Evolutionary conservation across 177 flowering plant genomes (phyloP).

Genomic region (Vitis hybrid): DNA sequence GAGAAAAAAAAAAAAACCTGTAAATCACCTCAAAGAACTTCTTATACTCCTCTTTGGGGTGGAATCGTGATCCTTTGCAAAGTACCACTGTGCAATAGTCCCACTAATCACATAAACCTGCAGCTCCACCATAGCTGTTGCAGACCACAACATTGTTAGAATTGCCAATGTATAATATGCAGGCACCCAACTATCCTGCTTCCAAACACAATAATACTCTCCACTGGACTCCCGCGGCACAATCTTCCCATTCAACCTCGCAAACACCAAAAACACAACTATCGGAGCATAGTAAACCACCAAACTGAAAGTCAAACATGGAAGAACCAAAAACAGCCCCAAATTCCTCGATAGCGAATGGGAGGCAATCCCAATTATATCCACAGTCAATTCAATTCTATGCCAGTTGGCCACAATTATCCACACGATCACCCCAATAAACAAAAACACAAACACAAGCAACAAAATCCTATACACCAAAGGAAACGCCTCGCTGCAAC

Average conservation of each 20-base stretch:
- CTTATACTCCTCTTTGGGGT: conserved; percentile 58
- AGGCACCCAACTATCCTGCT: conserved; percentile 93
- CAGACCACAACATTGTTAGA: conserved; percentile 91
- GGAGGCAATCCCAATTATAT: conserved; percentile 67
- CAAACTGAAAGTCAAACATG: conserved; percentile 57
- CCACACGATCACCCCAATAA: conserved; percentile 79
- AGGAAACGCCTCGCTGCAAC: conserved; percentile 65
- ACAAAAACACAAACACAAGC: conserved; percentile 64
- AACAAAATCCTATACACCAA: conserved; percentile 68
- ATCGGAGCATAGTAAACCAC: conserved; percentile 69
- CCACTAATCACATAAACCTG: conserved; percentile 84
- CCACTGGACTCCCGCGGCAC: conserved; percentile 46
- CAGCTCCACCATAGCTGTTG: conserved; percentile 66
- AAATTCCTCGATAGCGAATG: conserved; percentile 75
- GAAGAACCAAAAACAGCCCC: conserved; percentile 70
- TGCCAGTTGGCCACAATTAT: conserved; percentile 81
- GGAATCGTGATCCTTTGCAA: conserved; percentile 58
- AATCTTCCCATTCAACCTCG: conserved; percentile 75
- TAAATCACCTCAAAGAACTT: conserved; percentile 74
- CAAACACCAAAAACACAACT: conserved; percentile 81
- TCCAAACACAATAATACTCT: conserved; percentile 76
- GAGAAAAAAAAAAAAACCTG: not conserved
- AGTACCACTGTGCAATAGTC: conserved; percentile 93
- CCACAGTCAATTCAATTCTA: conserved; percentile 74
- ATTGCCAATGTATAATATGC: conserved; percentile 85